Base-by-base conservation (phyloP, 2,329 filamentous ascomycete genomes). In the Cladophialophora carrionii region DNA sequence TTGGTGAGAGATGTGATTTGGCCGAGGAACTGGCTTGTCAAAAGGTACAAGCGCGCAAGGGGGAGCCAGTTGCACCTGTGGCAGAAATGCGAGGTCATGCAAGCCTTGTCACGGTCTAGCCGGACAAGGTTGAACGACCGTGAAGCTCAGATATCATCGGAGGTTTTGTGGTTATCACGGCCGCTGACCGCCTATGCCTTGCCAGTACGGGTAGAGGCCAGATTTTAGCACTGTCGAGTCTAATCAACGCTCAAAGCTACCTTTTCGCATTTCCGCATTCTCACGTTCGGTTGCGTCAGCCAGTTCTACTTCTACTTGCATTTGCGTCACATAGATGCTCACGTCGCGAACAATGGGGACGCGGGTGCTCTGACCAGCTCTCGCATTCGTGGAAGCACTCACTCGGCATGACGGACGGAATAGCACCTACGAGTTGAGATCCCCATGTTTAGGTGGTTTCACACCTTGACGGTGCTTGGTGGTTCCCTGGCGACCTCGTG, bases 1-100 rank as follows among this genome's bases (percentile, higher is more conserved):
- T 29, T 26, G 20, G 34, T 46, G 32, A 26, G 54, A 46, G n/a
- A 57, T 24, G 14, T 34, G 22, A 57, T 57, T 14, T 57, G 54
- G 34, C 12, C 32, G 9, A 6, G 9, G 54, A 57, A 57, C 14
- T 57, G 34, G 54, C 54, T 57, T 41, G 7, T 57, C 20, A 43
- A 22, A 3, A 22, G 34, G 12, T 22, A 17, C 8, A 29, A 22
- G 9, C 5, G 54, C 12, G 32, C 2, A 43, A 37, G 2, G 20
- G 20, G 17, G 54, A 8, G 14, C 4, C 12, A 22, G 54, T n/a
- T 17, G 34, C 12, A 14, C 14, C 20, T 6, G 2, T 12, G 32
- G 34, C 22, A 43, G 54, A 57, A 22, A 57, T 14, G 53, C 17
- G 14, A 9, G 20, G 34, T n/a, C 54, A 46, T 26, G 31, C n/a